Base-by-base conservation (phyloP, 2,329 filamentous ascomycete species). In the Alternaria arborescens region DNA sequence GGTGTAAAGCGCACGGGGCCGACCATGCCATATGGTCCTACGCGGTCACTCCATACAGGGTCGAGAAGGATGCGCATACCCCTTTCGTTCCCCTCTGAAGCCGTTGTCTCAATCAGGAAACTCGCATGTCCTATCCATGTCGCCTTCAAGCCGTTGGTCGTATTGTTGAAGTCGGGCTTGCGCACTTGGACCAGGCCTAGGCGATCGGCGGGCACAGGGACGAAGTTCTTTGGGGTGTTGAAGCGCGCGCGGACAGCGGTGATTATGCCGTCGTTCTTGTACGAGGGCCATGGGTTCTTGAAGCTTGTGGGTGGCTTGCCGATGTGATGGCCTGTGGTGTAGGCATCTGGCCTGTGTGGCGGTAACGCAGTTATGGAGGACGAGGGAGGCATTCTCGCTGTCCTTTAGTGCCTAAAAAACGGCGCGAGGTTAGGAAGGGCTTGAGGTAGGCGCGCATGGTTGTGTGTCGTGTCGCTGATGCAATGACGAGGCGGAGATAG, bases 61-160 rank as follows among this genome's bases (percentile, higher is more conserved):
- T 87, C 85, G 38, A 85, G 80, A 3, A 87, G 71, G 18, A 86
- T 75, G 4, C 82, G 77, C 24, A 83, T 67, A 5, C 80, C 81
- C 60, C 83, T 72, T 4, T 55, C 36, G 8, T 60, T 66, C 10
- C 73, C 77, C 5, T 64, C 54, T 3, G 60, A 58, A 16, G 61
- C 71, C 4, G 77, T 71, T 6, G 80, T 81, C 62, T 85, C 82
- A 18, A 85, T 65, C 12, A 85, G 65, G 62, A 84, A 84, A 36
- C 79, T 81, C 2, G 83, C 83, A 71, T 85, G 83, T 1, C 83
- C 83, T 24, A 85, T 78, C 83, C 83, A 85, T 12, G 83, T 85
- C 5, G 81, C 82, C 64, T 82, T 82, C 60, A 78, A 24, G n/a
- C 69, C 72, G 42, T 69, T 54, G 24, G 71, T 5, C 11, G 28